Evolutionary conservation across 306 rosid species (phyloP), one percentile per base, ranked within the genome.

Genomic region (Trifolium fragiferum): DNA sequence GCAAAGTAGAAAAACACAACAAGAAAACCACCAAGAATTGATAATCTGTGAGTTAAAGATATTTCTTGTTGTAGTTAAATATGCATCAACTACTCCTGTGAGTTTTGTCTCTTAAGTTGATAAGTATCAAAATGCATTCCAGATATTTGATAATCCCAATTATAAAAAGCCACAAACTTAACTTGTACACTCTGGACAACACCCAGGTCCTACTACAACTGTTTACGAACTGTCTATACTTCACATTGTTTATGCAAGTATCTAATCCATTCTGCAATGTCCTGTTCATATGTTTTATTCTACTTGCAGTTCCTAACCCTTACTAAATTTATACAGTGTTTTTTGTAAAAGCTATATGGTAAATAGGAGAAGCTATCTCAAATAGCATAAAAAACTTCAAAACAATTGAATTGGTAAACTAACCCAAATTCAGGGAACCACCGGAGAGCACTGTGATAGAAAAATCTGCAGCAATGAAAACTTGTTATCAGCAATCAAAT

Each of bases 361-460:
- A 49, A 63, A 19, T 32, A 13, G 33, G 33, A 73, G 57, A 50
- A 67, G 40, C 61, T 16, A 64, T 70, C 57, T 65, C 58, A 77
- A 55, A 19, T 47, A 59, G 23, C 11, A 2, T 61, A 11, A 38
- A 50, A 37, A 64, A 21, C 20, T 51, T 25, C 55, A 16, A 30
- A 83, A 49, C 40, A 67, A 57, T 46, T 78, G 57, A 63, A 76
- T 15, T 62, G 20, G 46, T 32, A 61, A 72, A 87, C 98, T 85
- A 78, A 91, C 98, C 92, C 96, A 60, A 75, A 88, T 70, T 86
- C 61, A 60, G 98, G 97, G 81, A 91, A 94, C 98, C 97, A 94
- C 77, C 11, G 83, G 63, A 91, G 98, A 79, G 97, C 96, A 70
- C 96, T 91, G 60, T 90, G 97, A 82, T 91, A 91, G 86, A 91